A percentile compares a stretch with the other conserved stretches of the same genome.
phyloP scores from a whole-genome alignment of 371 early-diverging fungal genomes.

The Capillidium rhysosporum region DNA sequence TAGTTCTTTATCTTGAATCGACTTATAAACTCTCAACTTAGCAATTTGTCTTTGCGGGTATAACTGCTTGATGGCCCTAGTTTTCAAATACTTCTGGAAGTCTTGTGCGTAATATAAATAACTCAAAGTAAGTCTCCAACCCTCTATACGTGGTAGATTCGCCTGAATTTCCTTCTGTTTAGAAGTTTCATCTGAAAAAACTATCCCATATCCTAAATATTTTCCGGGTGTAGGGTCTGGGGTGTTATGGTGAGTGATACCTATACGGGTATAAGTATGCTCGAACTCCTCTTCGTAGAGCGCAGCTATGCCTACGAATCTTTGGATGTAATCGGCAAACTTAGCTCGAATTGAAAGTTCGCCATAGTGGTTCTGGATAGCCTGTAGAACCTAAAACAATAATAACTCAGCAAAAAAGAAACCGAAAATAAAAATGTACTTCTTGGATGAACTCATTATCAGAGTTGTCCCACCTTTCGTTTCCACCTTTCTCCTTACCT shows the following conservation, averaged over 20 bases:
- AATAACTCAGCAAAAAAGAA: neutral
- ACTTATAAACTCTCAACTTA: slow-evolving; percentile 28
- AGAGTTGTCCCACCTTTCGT: slow-evolving; percentile 11
- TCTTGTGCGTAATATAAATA: slow-evolving; percentile 48
- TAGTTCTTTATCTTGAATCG: slow-evolving; percentile 38
- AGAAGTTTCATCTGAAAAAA: slow-evolving; percentile 42
- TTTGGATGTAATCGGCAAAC: slow-evolving; percentile 64
- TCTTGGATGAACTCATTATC: slow-evolving; percentile 46
- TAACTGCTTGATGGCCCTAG: slow-evolving; percentile 32
- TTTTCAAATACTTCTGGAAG: slow-evolving; percentile 24
- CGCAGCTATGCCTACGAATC: slow-evolving; percentile 65
- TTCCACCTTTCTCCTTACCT: slow-evolving; percentile 5
- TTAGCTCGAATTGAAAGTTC: slow-evolving; percentile 74
- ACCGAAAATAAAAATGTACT: too few relatives aligned
- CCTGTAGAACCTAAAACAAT: slow-evolving; percentile 28
- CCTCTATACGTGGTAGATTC: slow-evolving; percentile 63
- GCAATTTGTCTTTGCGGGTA: slow-evolving; percentile 47
- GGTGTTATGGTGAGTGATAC: slow-evolving; percentile 17
- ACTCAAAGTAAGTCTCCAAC: slow-evolving; percentile 50
- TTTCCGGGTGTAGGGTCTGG: slow-evolving; percentile 16
- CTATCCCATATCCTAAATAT: slow-evolving; percentile 40
- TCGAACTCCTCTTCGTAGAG: slow-evolving; percentile 51
- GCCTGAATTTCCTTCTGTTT: slow-evolving; percentile 37
- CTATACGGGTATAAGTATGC: slow-evolving; percentile 34
- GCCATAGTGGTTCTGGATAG: slow-evolving; percentile 65